phyloP scores from a whole-genome alignment of 257 asterid species.

The Asclepias syriaca region DNA sequence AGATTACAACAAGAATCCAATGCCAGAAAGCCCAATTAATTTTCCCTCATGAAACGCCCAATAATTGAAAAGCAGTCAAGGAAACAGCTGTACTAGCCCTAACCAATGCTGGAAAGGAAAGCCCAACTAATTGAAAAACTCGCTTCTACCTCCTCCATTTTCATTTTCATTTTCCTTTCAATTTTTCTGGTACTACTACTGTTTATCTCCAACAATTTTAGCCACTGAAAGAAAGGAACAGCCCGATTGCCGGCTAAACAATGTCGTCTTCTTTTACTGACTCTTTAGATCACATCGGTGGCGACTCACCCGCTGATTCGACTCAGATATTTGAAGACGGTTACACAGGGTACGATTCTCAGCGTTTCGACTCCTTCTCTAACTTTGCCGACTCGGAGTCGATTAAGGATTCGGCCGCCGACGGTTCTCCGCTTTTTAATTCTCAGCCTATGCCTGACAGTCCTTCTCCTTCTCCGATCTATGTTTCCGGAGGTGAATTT shows the following conservation, averaged over 20 bases:
- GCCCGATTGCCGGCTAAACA: slow-evolving; percentile 6
- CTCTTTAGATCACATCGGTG: slow-evolving; percentile 37
- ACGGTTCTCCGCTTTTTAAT: slow-evolving; percentile 29
- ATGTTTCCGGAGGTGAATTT: slow-evolving; percentile 36
- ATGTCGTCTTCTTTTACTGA: slow-evolving; percentile 57
- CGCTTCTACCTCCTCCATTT: background rate
- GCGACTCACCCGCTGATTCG: slow-evolving; percentile 30
- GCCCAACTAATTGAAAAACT: background rate
- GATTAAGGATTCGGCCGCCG: slow-evolving; percentile 26
- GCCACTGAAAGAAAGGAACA: background rate
- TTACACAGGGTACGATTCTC: slow-evolving; percentile 24
- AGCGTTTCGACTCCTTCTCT: slow-evolving; percentile 30
- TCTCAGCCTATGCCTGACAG: slow-evolving; percentile 19
- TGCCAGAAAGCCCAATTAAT: too few species aligned
- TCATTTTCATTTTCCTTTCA: too few species aligned
- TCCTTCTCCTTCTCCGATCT: slow-evolving; percentile 26
- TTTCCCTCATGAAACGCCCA: too few species aligned
- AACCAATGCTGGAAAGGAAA: background rate
- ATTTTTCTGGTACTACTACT: too few species aligned
- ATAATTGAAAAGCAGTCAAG: too few species aligned
- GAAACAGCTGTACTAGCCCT: too few species aligned
- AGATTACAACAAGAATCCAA: too few species aligned
- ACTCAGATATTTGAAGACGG: slow-evolving; percentile 38
- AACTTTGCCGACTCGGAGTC: slow-evolving; percentile 30
- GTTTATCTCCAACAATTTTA: background rate